Conservation (phyloP, 116 monocot species). For the Papilionanthe hybrid region DNA sequence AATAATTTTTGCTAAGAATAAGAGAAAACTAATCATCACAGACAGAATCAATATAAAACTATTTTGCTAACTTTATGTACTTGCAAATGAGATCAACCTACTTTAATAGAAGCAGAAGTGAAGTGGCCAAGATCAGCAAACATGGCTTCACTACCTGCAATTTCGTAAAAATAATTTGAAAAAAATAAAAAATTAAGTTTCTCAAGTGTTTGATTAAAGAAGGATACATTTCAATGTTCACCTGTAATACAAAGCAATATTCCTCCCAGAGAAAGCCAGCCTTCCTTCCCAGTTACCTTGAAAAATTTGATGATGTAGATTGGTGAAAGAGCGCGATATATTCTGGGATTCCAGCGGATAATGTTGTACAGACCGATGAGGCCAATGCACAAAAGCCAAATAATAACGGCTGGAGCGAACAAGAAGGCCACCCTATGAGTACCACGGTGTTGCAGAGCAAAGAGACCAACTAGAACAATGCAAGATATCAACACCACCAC, state of each 20-base stretch:
- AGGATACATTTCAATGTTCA: slow-evolving; percentile 2
- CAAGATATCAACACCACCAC: slow-evolving; percentile 44
- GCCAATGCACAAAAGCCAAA: slow-evolving; percentile 50
- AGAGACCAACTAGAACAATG: slow-evolving; percentile 59
- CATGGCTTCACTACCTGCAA: slow-evolving; percentile 61
- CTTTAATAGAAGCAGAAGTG: slow-evolving; percentile 46
- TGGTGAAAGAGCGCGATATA: slow-evolving; percentile 48
- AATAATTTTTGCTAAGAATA: background rate
- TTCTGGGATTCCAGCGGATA: slow-evolving; percentile 48
- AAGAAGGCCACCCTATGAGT: slow-evolving; percentile 60
- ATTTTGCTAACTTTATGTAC: background rate
- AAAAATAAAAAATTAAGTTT: background rate
- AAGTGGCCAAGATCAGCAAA: slow-evolving; percentile 82
- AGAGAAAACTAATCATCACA: background rate
- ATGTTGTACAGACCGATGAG: slow-evolving; percentile 50
- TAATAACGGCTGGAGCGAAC: slow-evolving; percentile 62
- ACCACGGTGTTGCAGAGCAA: slow-evolving; percentile 55
- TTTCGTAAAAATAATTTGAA: background rate
- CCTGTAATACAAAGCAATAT: slow-evolving; percentile 58
- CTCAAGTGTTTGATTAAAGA: background rate
- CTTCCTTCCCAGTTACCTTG: slow-evolving; percentile 33
- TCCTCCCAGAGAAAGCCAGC: slow-evolving; percentile 65
- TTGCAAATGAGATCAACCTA: slow-evolving; percentile 10
- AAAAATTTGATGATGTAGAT: slow-evolving; percentile 52
- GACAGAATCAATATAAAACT: background rate